These are phyloP conservation scores for Fusarium praegraminearum DNA, from an alignment of 2,329 filamentous ascomycete genomes.

Conservation along the genomic window DNA sequence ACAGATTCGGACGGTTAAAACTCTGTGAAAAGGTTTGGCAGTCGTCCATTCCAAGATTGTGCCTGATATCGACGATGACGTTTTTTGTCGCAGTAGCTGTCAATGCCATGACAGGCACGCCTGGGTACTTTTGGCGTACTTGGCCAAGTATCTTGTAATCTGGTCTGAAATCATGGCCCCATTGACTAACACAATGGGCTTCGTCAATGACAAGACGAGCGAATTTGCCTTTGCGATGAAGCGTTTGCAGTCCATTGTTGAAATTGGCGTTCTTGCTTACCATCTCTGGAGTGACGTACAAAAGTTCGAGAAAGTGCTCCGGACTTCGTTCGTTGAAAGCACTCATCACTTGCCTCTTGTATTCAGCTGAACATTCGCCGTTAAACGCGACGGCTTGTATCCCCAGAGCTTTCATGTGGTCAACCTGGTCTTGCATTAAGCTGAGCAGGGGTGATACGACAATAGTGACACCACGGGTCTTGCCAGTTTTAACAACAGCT, in stretches of 20 bases:
- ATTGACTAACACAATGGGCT: slow-evolving; percentile 99
- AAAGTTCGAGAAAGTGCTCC: slow-evolving; percentile 82
- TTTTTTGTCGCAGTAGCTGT: slow-evolving; percentile 96
- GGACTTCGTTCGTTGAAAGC: slow-evolving; percentile 72
- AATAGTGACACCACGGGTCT: slow-evolving; percentile 86
- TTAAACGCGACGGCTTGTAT: slow-evolving; percentile 88
- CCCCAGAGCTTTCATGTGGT: slow-evolving; percentile 78
- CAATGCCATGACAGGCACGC: slow-evolving; percentile 91
- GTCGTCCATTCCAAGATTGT: slow-evolving; percentile 85
- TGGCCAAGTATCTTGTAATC: slow-evolving; percentile 91
- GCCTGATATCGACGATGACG: slow-evolving; percentile 90
- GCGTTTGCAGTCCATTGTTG: slow-evolving; percentile 70
- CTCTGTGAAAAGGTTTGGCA: slow-evolving; percentile 89
- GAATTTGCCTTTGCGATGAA: slow-evolving; percentile 79
- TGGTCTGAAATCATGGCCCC: slow-evolving; percentile 97
- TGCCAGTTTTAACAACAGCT: slow-evolving; percentile 83
- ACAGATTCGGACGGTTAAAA: slow-evolving; percentile 96
- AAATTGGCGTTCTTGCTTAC: slow-evolving; percentile 83
- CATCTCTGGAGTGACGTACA: slow-evolving; percentile 99
- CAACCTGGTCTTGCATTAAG: slow-evolving; percentile 96
- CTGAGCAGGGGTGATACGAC: slow-evolving; percentile 96
- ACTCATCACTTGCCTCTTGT: slow-evolving; percentile 74
- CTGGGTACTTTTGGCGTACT: slow-evolving; percentile 77
- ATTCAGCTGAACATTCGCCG: slow-evolving; percentile 73
- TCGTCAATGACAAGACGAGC: slow-evolving; percentile 97